Conservation (phyloP, 768 basidiomycete genomes). For the Mycena venus region DNA sequence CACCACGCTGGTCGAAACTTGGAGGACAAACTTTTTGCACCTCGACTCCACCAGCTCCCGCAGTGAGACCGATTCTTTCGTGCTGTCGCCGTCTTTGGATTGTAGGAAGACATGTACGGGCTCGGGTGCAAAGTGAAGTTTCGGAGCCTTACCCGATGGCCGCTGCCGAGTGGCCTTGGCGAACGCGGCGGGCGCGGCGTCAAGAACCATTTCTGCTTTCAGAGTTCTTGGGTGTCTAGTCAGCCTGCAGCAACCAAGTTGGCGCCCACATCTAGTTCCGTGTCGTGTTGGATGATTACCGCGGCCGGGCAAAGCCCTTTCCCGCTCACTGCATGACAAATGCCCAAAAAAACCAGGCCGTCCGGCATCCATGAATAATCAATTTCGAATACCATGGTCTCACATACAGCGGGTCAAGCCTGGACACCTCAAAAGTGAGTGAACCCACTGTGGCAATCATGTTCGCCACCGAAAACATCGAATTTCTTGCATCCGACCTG, state of each 20-base stretch:
- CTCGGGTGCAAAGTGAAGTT: conserved; percentile 9
- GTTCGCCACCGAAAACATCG: no score
- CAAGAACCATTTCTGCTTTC: conserved; percentile 10
- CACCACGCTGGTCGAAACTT: conserved; percentile 63
- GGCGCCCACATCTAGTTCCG: no score
- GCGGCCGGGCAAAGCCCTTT: neutral
- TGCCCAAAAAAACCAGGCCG: no score
- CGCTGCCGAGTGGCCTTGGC: neutral
- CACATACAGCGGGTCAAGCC: no score
- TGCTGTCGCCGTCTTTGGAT: neutral
- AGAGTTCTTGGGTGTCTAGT: no score
- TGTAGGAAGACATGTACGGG: conserved; percentile 13
- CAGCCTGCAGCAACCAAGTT: no score
- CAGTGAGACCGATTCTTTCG: conserved; percentile 48
- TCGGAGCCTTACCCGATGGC: conserved; percentile 10
- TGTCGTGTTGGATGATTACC: neutral
- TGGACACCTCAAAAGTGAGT: no score
- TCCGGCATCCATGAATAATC: no score
- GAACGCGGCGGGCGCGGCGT: neutral
- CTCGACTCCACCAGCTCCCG: conserved; percentile 55
- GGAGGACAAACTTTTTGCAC: conserved; percentile 57
- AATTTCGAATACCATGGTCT: no score
- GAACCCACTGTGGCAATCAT: no score
- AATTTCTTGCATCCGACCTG: no score
- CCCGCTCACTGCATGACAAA: neutral